phyloP scores from a whole-genome alignment of 106 monocot genomes.

The Dendrobium nobile region DNA sequence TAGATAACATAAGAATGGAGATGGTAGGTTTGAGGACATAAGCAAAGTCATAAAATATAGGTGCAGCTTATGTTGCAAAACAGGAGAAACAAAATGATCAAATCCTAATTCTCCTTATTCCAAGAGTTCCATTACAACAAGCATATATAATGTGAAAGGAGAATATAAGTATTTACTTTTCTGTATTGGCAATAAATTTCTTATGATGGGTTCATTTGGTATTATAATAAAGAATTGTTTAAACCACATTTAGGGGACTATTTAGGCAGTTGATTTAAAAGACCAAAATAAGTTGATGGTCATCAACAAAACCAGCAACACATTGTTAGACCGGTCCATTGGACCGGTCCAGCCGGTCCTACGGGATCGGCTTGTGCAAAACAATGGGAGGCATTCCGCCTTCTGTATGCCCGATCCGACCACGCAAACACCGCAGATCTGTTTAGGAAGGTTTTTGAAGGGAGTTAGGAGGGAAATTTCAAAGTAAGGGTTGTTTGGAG shows the following conservation, averaged over 20 bases:
- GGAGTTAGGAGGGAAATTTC: no score
- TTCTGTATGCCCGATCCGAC: no score
- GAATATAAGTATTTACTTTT: not conserved
- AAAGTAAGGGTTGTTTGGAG: no score
- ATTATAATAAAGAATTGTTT: not conserved
- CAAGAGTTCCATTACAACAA: not conserved
- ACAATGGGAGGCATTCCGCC: no score
- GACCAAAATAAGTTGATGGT: not conserved
- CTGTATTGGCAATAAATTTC: not conserved
- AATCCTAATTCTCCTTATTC: not conserved
- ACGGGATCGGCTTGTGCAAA: no score
- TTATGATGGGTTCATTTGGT: not conserved
- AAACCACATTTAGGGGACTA: not conserved
- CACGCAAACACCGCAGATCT: no score
- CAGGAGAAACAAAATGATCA: not conserved
- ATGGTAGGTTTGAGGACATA: not conserved
- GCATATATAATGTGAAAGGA: not conserved
- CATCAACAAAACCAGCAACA: not conserved
- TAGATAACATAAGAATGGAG: not conserved
- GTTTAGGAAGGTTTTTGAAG: no score
- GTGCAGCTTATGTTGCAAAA: not conserved
- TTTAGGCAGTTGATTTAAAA: not conserved
- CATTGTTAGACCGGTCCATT: no score
- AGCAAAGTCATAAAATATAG: not conserved
- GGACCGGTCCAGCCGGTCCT: no score